Conservation (phyloP, 2,329 filamentous ascomycete genomes). For the Calonectria pseudoreteaudii region DNA sequence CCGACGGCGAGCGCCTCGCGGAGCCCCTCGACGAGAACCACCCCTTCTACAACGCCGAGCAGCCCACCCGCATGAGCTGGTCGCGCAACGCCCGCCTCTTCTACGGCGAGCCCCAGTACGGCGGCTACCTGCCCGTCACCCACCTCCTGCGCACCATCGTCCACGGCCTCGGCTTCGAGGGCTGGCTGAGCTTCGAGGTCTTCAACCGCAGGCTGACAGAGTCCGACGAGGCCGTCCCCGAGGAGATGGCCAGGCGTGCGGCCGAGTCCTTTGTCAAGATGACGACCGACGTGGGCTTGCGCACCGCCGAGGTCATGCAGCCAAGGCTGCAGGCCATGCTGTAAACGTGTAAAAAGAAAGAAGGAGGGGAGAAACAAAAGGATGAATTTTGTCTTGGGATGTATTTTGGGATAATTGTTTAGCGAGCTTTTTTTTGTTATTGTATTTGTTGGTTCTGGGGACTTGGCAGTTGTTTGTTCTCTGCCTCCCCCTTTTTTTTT, state of each 20-base stretch:
- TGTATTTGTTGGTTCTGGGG: not conserved
- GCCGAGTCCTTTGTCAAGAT: slow-evolving; percentile 64
- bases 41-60: slow-evolving; percentile 47
- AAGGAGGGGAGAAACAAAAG: too few relatives aligned
- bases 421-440: not conserved
- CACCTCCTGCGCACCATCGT: slow-evolving; percentile 72
- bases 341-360: slow-evolving; percentile 29
- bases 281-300: slow-evolving; percentile 50
- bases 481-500: too few relatives aligned
- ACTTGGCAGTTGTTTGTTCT: not conserved
- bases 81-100: slow-evolving; percentile 76
- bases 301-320: slow-evolving; percentile 37
- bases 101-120: slow-evolving; percentile 66
- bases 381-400: not conserved
- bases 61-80: slow-evolving; percentile 77
- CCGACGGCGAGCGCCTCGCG: slow-evolving; percentile 75
- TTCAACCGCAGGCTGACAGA: slow-evolving; percentile 60
- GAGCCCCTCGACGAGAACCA: slow-evolving; percentile 67
- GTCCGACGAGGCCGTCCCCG: slow-evolving; percentile 72
- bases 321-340: slow-evolving; percentile 49
- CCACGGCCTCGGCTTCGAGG: slow-evolving; percentile 72
- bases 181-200: slow-evolving; percentile 79
- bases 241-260: slow-evolving; percentile 67
- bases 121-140: slow-evolving; percentile 75
- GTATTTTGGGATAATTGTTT: not conserved